phyloP scores from a whole-genome alignment of 2,329 filamentous ascomycete species.

The Arthrobotrys pseudoclavata region DNA sequence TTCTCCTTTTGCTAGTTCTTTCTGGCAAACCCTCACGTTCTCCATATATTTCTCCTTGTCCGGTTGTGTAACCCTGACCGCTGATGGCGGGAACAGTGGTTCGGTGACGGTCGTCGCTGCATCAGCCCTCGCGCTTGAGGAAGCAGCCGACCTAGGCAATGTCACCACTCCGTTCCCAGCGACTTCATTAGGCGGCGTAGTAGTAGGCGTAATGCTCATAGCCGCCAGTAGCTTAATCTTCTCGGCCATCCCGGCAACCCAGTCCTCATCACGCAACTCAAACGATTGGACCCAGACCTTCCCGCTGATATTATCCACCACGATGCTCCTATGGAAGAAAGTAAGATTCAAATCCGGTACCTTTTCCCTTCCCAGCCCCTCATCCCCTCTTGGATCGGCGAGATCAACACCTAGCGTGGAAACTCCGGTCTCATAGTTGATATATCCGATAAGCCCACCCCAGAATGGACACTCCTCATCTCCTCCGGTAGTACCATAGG shows the following conservation, averaged over 20 bases:
- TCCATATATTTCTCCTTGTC: constrained; percentile 64
- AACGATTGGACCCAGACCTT: constrained; percentile 78
- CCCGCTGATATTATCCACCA: constrained; percentile 78
- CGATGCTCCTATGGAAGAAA: constrained; percentile 82
- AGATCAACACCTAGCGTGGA: constrained; percentile 71
- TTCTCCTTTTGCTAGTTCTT: constrained; percentile 65
- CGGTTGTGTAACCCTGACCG: constrained; percentile 58
- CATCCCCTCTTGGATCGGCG: constrained; percentile 59
- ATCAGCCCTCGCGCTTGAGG: not conserved
- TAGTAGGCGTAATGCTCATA: constrained; percentile 61
- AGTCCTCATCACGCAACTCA: constrained; percentile 67
- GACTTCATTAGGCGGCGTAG: constrained; percentile 59
- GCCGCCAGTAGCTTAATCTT: constrained; percentile 64
- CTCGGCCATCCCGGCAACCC: constrained; percentile 68
- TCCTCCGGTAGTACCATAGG: constrained; percentile 65
- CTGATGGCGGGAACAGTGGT: constrained; percentile 31
- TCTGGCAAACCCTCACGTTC: constrained; percentile 65
- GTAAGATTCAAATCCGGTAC: constrained; percentile 80
- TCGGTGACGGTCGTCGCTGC: not conserved
- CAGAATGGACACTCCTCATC: constrained; percentile 74
- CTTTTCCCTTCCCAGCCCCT: constrained; percentile 65
- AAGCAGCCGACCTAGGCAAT: not conserved
- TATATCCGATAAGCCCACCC: constrained; percentile 86
- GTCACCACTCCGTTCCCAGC: not conserved
- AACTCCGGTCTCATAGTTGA: constrained; percentile 86